Evolutionary conservation across 441 rosid genomes (phyloP).

Genomic region (Gossypium trilobum): DNA sequence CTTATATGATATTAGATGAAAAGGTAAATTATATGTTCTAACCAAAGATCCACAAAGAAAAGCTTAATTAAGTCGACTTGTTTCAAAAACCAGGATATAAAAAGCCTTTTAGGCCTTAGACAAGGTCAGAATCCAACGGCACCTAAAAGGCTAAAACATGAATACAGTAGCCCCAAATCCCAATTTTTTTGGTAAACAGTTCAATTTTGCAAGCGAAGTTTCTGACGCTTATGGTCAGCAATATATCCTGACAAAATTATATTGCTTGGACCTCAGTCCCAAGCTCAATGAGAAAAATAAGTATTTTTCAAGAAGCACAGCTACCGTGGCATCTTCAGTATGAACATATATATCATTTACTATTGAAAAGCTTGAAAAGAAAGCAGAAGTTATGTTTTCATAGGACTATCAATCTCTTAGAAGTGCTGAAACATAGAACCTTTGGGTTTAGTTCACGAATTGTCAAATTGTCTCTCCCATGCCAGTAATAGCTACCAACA

Average conservation of each 20-base stretch:
- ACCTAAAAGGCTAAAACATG: not conserved
- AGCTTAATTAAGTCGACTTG: not conserved
- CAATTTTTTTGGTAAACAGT: not conserved
- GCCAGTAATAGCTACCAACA: constrained; percentile 81
- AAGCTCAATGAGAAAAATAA: not conserved
- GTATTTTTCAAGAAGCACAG: not conserved
- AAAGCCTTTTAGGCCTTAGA: not conserved
- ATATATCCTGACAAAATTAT: not conserved
- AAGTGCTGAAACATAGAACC: constrained; percentile 38
- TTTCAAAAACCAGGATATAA: not conserved
- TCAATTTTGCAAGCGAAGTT: not conserved
- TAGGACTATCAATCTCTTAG: not conserved
- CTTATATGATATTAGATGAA: not conserved
- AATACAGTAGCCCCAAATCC: not conserved
- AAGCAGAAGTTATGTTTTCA: not conserved
- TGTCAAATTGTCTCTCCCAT: constrained; percentile 77
- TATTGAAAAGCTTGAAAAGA: not conserved
- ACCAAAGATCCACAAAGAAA: not conserved
- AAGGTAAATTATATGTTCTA: not conserved
- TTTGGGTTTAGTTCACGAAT: constrained; percentile 84
- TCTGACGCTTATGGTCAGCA: not conserved
- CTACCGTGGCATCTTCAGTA: not conserved
- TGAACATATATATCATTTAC: not conserved
- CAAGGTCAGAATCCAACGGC: not conserved
- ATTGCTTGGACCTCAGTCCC: not conserved